Base-by-base conservation (phyloP, 768 basidiomycete species). In the Naganishia randhawae region DNA sequence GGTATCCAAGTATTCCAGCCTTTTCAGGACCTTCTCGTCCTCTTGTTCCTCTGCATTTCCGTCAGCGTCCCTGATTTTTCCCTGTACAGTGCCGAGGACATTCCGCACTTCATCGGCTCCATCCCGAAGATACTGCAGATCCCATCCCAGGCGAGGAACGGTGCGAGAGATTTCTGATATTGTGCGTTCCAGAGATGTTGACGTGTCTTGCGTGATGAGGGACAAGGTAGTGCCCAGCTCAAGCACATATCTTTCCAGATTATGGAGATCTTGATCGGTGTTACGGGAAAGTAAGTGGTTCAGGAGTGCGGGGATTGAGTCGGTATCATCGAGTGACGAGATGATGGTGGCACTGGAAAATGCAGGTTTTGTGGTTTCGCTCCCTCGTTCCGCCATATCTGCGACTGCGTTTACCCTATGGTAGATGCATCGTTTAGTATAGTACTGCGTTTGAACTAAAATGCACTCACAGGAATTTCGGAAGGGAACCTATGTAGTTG, bases 91-190 rank as follows among this genome's bases (percentile, higher is more conserved):
- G 32, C 84, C 81, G 25, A 99, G 82, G 10, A 86, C 82, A 32
- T 81, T 82, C 69, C 90, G 89, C 27, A 98, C 84, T 2, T 89
- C 85, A 19, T 89, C 80, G 0, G 94, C 93, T 35, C 88, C 87
- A 74, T 98, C 95, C 50, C 91, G 88, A 87, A 97, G 94, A 82
- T 96, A 96, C 77, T 98, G 94, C 39, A 99, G 84, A 80, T 98
- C 96, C 78, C 96, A 98, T 1, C 90, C 87, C 52, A 99, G 84
- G 42, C 96, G 86, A 14, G 96, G 92, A 25, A 97, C 88, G 5
- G 88, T 86, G 55, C 93, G 86, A 1, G 94, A 92, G 50, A 97
- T 90, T 76, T 97, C 93, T 75, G 92, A 89, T 68, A 99, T 93
- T 52, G 87, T 86, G 69, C 87, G 87, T 78, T 97, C 96, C 66